phyloP scores from a whole-genome alignment of 768 basidiomycete genomes.

The Grammothele lineata region DNA sequence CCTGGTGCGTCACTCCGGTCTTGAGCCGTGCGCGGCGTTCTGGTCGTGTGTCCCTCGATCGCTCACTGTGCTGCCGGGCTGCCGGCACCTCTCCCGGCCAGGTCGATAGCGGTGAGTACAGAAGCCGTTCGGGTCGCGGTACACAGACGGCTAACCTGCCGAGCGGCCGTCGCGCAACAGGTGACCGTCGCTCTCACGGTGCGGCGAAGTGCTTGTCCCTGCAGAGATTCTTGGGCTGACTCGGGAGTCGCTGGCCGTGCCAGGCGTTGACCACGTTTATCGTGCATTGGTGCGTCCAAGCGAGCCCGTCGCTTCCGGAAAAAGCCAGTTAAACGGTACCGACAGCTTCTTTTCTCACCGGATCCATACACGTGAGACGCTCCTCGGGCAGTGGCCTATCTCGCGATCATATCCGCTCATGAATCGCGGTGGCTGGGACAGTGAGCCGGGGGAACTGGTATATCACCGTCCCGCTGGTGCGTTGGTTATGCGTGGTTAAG shows the following conservation, averaged over 20 bases:
- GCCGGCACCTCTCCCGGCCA: conserved; percentile 4
- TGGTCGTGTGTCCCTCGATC: too few species aligned
- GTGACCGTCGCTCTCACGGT: conserved; percentile 15
- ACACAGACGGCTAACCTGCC: too few species aligned
- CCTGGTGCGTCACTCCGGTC: too few species aligned
- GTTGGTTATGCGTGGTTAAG: background rate
- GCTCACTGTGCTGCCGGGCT: too few species aligned
- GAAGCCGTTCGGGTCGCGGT: too few species aligned
- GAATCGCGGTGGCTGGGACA: background rate
- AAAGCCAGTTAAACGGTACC: too few species aligned
- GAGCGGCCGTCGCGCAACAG: too few species aligned
- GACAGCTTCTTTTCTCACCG: conserved; percentile 25
- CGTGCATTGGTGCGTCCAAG: conserved; percentile 19
- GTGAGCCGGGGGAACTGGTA: conserved; percentile 22
- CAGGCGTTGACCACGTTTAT: conserved; percentile 21
- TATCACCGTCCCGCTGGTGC: conserved; percentile 12
- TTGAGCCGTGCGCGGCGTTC: too few species aligned
- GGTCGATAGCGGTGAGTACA: conserved; percentile 5
- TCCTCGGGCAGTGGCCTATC: too few species aligned
- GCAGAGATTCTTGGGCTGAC: too few species aligned
- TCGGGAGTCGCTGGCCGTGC: background rate
- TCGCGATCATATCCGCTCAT: too few species aligned
- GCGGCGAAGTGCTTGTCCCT: background rate
- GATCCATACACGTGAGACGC: conserved; percentile 17
- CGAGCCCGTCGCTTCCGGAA: too few species aligned